Evolutionary conservation across 2,329 filamentous ascomycete species (phyloP), one percentile per base, ranked within the genome.

Genomic region (Curvularia verruculosa): DNA sequence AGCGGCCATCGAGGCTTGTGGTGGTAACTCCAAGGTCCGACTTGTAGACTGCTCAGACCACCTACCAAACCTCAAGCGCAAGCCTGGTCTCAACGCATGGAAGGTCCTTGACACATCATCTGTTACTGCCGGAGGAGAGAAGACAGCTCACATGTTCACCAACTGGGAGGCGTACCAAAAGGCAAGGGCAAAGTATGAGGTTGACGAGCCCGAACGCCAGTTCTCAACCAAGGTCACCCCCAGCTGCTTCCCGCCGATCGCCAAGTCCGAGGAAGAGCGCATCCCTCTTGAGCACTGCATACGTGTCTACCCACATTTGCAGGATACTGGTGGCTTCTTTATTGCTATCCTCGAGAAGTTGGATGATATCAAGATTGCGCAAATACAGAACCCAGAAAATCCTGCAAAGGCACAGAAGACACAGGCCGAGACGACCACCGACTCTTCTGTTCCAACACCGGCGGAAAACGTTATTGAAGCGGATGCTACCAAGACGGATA

Each of bases 251-350:
- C 84, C 93, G 5, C 83, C 85, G 0, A 81, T 82, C 55, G 78
- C 79, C 37, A 79, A 81, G 26, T 85, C 84, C 52, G 81, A 79
- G 49, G 77, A 75, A 39, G 85, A 77, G 71, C 84, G 77, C 34
- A 82, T 97, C 23, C 92, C 92, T 15, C 84, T 98, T 18, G 91
- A 97, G 69, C 86, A 90, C 58, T 97, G 94, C 78, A 93, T 98
- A 84, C 86, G 95, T 60, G 88, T 99, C 6, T 99, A 98, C 75
- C 91, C 93, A 31, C 95, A 99, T 76, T 84, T 92, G 72, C 95
- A 99, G 78, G 92, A 99, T 69, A 99, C 95, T 3, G 95, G 95
- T 54, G 94, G 90, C 21, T 99, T 99, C 83, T 99, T 99, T 80
- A 97, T 99, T 73, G 89, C 92, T 0, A 93, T 97, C 0, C 80